Evolutionary conservation across 2,329 filamentous ascomycete species (phyloP).

Genomic region (Rugonectria rugulosa): DNA sequence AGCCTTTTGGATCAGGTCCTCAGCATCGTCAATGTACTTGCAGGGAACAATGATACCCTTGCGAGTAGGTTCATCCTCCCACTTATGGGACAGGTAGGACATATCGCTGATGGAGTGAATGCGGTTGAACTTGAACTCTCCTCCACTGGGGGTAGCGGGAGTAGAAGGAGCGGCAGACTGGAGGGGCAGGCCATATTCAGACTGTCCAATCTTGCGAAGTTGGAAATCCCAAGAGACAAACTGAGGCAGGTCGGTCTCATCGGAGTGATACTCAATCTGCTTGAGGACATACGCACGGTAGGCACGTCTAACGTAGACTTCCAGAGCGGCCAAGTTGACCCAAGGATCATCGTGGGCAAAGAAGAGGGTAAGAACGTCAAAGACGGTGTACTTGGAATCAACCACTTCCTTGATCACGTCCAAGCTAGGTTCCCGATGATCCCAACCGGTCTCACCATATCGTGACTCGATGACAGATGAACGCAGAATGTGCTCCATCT

Average conservation of each 20-base stretch:
- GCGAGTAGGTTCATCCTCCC: conserved; percentile 78
- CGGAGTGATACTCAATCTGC: conserved; percentile 87
- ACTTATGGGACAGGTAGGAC: conserved; percentile 81
- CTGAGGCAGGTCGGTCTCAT: conserved; percentile 71
- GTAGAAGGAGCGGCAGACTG: conserved; percentile 84
- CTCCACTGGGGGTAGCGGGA: conserved; percentile 74
- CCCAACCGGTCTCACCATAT: conserved; percentile 96
- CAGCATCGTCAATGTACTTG: conserved; percentile 91
- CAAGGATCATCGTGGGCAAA: conserved; percentile 94
- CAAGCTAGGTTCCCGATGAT: conserved; percentile 90
- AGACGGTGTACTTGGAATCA: conserved; percentile 98
- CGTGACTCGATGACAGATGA: conserved; percentile 96
- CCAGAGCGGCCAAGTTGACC: conserved; percentile 91
- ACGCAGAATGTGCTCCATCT: conserved; percentile 98
- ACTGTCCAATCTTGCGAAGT: conserved; percentile 89
- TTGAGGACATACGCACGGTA: conserved; percentile 96
- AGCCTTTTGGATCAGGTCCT: conserved; percentile 84
- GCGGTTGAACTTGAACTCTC: conserved; percentile 73
- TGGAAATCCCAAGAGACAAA: conserved; percentile 97
- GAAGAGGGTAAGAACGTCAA: conserved; percentile 94
- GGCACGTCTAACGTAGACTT: conserved; percentile 94
- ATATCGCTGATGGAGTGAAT: conserved; percentile 97
- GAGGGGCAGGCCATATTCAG: conserved; percentile 85
- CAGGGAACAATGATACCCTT: conserved; percentile 96
- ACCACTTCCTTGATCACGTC: conserved; percentile 97